Evolutionary conservation across 768 basidiomycete genomes (phyloP).

Genomic region (Phlegmacium glaucopus): DNA sequence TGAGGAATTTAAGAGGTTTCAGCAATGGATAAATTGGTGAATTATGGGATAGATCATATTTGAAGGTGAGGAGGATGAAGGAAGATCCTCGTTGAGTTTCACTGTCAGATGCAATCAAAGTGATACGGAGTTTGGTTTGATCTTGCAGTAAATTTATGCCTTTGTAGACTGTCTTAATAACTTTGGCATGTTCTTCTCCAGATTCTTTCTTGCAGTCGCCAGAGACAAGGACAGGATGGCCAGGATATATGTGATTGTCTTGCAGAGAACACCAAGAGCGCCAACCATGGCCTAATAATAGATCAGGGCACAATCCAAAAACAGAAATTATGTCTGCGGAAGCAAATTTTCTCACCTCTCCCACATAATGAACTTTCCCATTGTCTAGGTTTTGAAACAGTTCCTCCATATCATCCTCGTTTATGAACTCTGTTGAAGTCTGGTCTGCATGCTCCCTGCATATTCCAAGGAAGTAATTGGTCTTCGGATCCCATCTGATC

Average conservation of each 20-base stretch:
- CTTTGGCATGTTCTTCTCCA: conserved; percentile 15
- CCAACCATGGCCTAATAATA: conserved; percentile 25
- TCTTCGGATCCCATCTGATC: conserved; percentile 19
- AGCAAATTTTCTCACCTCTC: conserved; percentile 17
- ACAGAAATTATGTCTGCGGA: neutral
- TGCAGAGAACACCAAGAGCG: conserved; percentile 22
- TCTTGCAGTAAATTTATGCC: conserved; percentile 8
- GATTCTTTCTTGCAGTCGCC: conserved; percentile 27
- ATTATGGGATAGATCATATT: too few species aligned
- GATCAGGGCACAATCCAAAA: neutral
- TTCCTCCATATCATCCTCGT: conserved; percentile 18
- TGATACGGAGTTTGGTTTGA: conserved; percentile 13
- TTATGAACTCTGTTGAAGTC: conserved; percentile 16
- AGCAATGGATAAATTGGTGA: too few species aligned
- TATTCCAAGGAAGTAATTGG: conserved; percentile 24
- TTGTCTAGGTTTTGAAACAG: conserved; percentile 16
- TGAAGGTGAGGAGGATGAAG: conserved; percentile 18
- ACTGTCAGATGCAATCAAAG: conserved; percentile 22
- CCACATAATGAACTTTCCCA: conserved; percentile 19
- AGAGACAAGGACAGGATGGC: conserved; percentile 22
- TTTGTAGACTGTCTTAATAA: conserved; percentile 12
- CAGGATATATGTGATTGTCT: conserved; percentile 19
- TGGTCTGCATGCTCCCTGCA: conserved; percentile 23
- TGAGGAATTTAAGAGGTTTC: too few species aligned
- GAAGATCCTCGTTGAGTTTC: conserved; percentile 19